Percentiles rank a stretch among this genome's conserved stretches.
Conservation (phyloP, 768 basidiomycete genomes). For the Podaxis sp. region DNA sequence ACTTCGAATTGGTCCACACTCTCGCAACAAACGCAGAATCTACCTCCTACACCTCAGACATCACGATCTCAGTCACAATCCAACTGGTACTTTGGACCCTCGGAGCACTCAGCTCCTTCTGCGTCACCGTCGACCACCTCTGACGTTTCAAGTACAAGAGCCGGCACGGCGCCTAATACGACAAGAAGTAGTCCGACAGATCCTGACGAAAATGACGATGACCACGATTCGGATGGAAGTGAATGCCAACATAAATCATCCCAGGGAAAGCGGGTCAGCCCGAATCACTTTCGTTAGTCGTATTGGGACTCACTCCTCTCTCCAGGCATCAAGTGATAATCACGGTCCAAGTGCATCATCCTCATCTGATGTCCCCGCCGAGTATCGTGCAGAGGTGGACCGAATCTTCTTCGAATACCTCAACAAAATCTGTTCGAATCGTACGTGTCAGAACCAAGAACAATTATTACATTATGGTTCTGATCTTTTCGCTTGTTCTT, state of each 20-base stretch:
- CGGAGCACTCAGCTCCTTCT: slow-evolving; percentile 22
- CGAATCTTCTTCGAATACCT: slow-evolving; percentile 90
- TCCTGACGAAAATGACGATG: slow-evolving; percentile 51
- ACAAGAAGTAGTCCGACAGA: slow-evolving; percentile 43
- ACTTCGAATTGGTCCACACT: slow-evolving; percentile 26
- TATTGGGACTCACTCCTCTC: background rate
- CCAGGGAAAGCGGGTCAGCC: slow-evolving; percentile 1
- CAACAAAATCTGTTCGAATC: slow-evolving; percentile 84
- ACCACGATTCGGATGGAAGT: slow-evolving; percentile 38
- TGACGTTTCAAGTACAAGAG: slow-evolving; percentile 22
- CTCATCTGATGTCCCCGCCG: slow-evolving; percentile 67
- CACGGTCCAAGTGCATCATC: slow-evolving; percentile 22
- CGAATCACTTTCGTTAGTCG: background rate
- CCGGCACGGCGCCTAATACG: slow-evolving; percentile 27
- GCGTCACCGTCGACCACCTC: slow-evolving; percentile 28
- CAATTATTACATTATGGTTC: slow-evolving; percentile 18
- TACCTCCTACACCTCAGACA: slow-evolving; percentile 11
- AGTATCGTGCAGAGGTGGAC: slow-evolving; percentile 82
- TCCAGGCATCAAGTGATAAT: slow-evolving; percentile 31
- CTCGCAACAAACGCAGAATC: slow-evolving; percentile 8
- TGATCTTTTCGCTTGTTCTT: slow-evolving; percentile 17
- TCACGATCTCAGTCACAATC: slow-evolving; percentile 14
- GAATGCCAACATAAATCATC: slow-evolving; percentile 14
- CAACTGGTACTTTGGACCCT: slow-evolving; percentile 21
- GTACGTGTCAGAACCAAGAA: slow-evolving; percentile 46